phyloP scores from a whole-genome alignment of 371 early-diverging fungal species.

The Coemansia sp. region DNA sequence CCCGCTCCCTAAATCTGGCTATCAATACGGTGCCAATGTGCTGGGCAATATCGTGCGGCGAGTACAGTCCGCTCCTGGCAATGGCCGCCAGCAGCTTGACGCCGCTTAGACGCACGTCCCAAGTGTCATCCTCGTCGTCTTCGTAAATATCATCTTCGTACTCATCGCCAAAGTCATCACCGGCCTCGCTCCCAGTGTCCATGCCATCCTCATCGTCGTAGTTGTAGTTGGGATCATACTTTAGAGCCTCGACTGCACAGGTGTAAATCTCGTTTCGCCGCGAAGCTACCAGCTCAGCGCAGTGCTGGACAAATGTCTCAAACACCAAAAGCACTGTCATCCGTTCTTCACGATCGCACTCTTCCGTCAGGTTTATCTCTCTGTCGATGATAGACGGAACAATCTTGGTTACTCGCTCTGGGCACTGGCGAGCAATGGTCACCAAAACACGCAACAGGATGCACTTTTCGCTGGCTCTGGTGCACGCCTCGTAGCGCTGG shows the following conservation, averaged over 20 bases:
- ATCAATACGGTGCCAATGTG: conserved; percentile 74
- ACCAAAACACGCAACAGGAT: conserved; percentile 41
- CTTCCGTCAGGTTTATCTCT: conserved; percentile 56
- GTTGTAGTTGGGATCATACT: conserved; percentile 89
- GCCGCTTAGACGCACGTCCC: conserved; percentile 90
- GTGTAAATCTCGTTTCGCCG: conserved; percentile 63
- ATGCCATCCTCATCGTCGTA: conserved; percentile 73
- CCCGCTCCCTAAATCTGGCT: conserved; percentile 81
- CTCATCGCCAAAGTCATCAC: conserved; percentile 58
- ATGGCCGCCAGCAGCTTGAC: conserved; percentile 76
- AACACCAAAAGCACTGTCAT: conserved; percentile 83
- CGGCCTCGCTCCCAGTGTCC: conserved; percentile 58
- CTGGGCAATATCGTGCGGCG: conserved; percentile 66
- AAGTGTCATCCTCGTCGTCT: conserved; percentile 58
- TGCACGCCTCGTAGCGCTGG: conserved; percentile 26
- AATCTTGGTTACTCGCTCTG: conserved; percentile 63
- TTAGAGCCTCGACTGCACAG: conserved; percentile 66
- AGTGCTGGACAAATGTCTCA: conserved; percentile 77
- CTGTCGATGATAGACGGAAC: conserved; percentile 63
- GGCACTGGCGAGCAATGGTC: conserved; percentile 35
- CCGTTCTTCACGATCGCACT: conserved; percentile 80
- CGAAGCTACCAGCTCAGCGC: conserved; percentile 69
- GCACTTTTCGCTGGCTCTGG: conserved; percentile 22
- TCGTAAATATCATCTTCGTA: conserved; percentile 52
- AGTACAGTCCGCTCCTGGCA: conserved; percentile 58